These are phyloP conservation scores for Phytophthora palmivora DNA, from an alignment of 352 stramenopile species.

Conservation along the genomic window DNA sequence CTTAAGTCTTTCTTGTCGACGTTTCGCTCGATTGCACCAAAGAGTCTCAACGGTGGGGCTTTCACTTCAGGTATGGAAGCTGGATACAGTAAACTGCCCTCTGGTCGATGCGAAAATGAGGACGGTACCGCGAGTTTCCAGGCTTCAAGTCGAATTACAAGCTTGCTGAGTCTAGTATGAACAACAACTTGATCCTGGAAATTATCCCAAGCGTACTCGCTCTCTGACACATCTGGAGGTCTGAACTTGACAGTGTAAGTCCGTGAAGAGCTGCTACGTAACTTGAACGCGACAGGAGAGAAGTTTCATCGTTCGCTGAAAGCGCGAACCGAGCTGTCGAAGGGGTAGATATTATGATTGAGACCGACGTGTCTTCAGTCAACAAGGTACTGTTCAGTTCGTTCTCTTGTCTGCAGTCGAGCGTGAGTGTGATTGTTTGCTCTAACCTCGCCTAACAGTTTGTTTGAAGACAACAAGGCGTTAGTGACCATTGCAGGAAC, in stretches of 20 bases:
- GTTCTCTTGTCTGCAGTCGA: constrained; percentile 10
- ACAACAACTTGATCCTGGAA: constrained; percentile 77
- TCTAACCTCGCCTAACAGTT: constrained; percentile 11
- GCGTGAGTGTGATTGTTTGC: constrained; percentile 21
- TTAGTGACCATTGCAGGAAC: constrained; percentile 8
- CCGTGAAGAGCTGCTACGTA: constrained; percentile 21
- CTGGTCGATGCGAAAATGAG: not conserved
- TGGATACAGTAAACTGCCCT: constrained; percentile 31
- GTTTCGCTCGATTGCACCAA: constrained; percentile 57
- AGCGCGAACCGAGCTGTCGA: constrained; percentile 58
- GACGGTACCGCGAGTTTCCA: constrained; percentile 18
- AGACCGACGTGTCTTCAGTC: constrained; percentile 21
- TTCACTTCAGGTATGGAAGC: constrained; percentile 41
- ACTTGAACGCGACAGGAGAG: constrained; percentile 24
- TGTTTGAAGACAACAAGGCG: constrained; percentile 4
- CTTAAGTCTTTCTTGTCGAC: not conserved
- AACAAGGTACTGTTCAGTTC: not conserved
- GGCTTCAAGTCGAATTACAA: constrained; percentile 51
- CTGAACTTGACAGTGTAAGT: constrained; percentile 53
- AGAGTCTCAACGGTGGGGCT: constrained; percentile 60
- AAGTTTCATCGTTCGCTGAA: not conserved
- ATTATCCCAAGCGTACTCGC: constrained; percentile 64
- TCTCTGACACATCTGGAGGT: constrained; percentile 39
- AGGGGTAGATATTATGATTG: constrained; percentile 58
- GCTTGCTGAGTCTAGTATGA: constrained; percentile 59